Evolutionary conservation across 2,329 filamentous ascomycete species (phyloP).

Genomic region (Fusarium sp.): DNA sequence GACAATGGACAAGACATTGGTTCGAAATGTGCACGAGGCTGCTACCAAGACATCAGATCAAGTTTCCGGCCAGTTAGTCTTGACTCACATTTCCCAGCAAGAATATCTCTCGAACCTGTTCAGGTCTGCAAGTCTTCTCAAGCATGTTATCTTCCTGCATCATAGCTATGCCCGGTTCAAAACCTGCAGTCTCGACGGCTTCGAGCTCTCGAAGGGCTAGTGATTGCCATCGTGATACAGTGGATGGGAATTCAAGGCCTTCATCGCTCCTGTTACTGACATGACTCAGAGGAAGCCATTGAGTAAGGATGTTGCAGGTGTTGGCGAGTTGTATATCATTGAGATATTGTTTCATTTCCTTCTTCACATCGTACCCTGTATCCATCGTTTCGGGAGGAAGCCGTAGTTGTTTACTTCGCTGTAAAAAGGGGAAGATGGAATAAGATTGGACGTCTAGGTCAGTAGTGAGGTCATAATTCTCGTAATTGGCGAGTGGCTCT

Average conservation of each 20-base stretch:
- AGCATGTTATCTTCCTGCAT: neutral
- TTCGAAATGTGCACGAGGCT: slow-evolving; percentile 6
- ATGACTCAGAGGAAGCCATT: slow-evolving; percentile 52
- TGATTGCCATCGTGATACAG: slow-evolving; percentile 38
- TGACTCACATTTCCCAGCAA: slow-evolving; percentile 16
- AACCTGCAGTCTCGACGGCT: slow-evolving; percentile 32
- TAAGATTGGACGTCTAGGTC: neutral
- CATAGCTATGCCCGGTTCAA: neutral
- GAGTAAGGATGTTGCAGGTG: slow-evolving; percentile 37
- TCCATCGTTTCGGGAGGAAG: slow-evolving; percentile 46
- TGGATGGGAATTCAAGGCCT: slow-evolving; percentile 46
- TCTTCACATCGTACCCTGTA: slow-evolving; percentile 37
- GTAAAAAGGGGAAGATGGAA: slow-evolving; percentile 5
- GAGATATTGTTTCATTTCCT: slow-evolving; percentile 45
- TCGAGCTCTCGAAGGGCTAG: slow-evolving; percentile 49
- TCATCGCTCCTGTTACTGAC: slow-evolving; percentile 46
- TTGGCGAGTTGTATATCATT: slow-evolving; percentile 32
- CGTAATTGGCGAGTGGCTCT: slow-evolving; percentile 8
- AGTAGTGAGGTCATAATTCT: neutral
- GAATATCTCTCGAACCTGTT: slow-evolving; percentile 18
- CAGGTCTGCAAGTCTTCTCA: neutral
- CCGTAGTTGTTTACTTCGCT: slow-evolving; percentile 22
- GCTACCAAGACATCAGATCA: slow-evolving; percentile 15
- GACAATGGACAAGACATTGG: slow-evolving; percentile 50
- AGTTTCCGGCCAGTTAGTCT: neutral